Evolutionary conservation across 1,284 basidiomycete species (phyloP), one percentile per base, ranked within the genome.

Genomic region (Cerioporus squamosus): DNA sequence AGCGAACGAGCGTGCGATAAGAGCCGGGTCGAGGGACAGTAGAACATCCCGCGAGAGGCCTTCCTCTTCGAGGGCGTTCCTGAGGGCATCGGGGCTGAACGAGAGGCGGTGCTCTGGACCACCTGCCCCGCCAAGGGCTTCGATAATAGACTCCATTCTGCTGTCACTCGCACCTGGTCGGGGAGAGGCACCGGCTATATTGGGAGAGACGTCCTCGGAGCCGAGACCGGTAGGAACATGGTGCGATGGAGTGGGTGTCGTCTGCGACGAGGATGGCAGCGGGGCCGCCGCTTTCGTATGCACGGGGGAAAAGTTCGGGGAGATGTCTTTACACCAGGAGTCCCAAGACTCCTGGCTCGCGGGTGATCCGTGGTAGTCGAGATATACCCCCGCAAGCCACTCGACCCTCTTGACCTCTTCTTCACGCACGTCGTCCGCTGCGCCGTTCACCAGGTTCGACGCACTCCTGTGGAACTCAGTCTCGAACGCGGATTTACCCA

Each of bases 41-140:
- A 91, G 76, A 3, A 88, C 76, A 40, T 88, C 85, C 23, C 85
- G 77, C n/a, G 88, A 85, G n/a, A 92, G 76, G 2, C 90, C 88
- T 60, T 86, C 86, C 44, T 80, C 78, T 22, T 85, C 79, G 14
- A 91, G 74, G 18, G 77, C 74, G 1, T 73, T 66, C 79, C 85
- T 85, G 46, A 70, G 70, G 22, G 57, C 66, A 43, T 64, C 71
- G 48, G 64, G 72, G 58, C 55, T 51, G 49, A 55, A 62, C 17
- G 52, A 47, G n/a, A n/a, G n/a, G n/a, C n/a, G n/a, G 26, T n/a
- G 56, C 20, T 6, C 57, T n/a, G 40, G 8, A n/a, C 6, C 40
- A n/a, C 15, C 40, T n/a, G 40, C 67, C n/a, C 68, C 70, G 51
- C 75, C 77, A 3, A 84, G 64, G 0, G 79, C 78, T 54, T 81